Evolutionary conservation across 805 yeast genomes (phyloP).

Genomic region (Allodekkera sacchari): DNA sequence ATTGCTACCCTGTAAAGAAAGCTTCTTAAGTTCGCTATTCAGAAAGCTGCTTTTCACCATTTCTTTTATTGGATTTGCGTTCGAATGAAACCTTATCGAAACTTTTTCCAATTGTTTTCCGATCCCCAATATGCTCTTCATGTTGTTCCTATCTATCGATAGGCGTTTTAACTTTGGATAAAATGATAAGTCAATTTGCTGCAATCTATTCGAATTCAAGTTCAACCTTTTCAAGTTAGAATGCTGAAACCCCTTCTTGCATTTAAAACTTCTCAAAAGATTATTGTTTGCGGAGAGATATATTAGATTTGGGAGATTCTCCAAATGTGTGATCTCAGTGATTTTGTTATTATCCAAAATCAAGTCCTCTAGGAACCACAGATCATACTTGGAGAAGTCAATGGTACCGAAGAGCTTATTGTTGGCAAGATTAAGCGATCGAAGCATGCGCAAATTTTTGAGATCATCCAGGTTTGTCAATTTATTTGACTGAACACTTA

Average conservation of each 20-base stretch:
- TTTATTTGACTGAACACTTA: conserved; percentile 30
- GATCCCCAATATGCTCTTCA: conserved; percentile 21
- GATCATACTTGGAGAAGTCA: conserved; percentile 26
- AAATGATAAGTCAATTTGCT: conserved; percentile 17
- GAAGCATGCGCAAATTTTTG: conserved; percentile 30
- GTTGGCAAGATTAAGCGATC: conserved; percentile 31
- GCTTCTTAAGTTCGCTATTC: conserved; percentile 19
- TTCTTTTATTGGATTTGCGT: conserved; percentile 14
- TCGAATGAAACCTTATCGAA: conserved; percentile 30
- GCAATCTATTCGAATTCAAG: conserved; percentile 17
- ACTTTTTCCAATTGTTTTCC: conserved; percentile 33
- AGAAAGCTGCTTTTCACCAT: conserved; percentile 11
- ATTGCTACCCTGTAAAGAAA: conserved; percentile 28
- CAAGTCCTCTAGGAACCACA: conserved; percentile 36
- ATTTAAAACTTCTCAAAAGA: conserved; percentile 21
- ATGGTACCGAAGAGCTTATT: conserved; percentile 33
- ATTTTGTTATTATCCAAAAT: conserved; percentile 36
- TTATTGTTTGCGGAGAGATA: conserved; percentile 37
- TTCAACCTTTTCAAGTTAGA: conserved; percentile 28
- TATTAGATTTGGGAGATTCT: conserved; percentile 27
- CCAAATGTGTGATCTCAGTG: conserved; percentile 26
- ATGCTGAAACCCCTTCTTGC: conserved; percentile 12
- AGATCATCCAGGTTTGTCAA: conserved; percentile 31
- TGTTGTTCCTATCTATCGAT: conserved; percentile 34
- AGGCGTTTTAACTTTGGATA: conserved; percentile 35